Percentiles rank a stretch among this genome's conserved stretches.
Conservation (phyloP, 306 rosid genomes). For the Ochetophila trinervis region DNA sequence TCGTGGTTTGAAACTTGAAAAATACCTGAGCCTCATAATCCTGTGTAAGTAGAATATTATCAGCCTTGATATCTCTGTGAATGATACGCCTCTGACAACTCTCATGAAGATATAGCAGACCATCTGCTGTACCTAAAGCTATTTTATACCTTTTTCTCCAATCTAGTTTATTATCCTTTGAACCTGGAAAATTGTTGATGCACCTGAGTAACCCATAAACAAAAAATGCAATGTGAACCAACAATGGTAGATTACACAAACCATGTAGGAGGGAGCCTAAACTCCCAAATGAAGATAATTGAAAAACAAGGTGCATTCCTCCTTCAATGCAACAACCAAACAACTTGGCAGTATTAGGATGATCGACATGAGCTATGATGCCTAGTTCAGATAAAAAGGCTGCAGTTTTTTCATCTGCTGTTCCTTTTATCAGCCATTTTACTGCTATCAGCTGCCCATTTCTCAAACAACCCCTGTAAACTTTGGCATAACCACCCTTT, state of each 20-base stretch:
- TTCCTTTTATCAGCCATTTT: slow-evolving; percentile 57
- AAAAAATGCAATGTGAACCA: slow-evolving; percentile 8
- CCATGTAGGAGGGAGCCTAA: slow-evolving; percentile 77
- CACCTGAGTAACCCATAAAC: slow-evolving; percentile 11
- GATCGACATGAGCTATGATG: slow-evolving; percentile 64
- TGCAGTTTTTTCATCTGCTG: slow-evolving; percentile 51
- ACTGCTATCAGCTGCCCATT: slow-evolving; percentile 69
- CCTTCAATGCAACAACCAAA: slow-evolving; percentile 70
- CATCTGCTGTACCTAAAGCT: slow-evolving; percentile 62
- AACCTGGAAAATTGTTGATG: slow-evolving; percentile 36
- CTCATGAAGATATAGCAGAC: slow-evolving; percentile 79
- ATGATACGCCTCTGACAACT: slow-evolving; percentile 63
- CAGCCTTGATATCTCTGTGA: slow-evolving; percentile 81
- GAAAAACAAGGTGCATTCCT: slow-evolving; percentile 69
- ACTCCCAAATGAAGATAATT: slow-evolving; percentile 64
- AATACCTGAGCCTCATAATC: slow-evolving; percentile 81
- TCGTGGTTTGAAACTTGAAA: slow-evolving; percentile 13
- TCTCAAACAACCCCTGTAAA: slow-evolving; percentile 61
- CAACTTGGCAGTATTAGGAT: slow-evolving; percentile 70
- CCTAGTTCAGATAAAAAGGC: slow-evolving; percentile 71
- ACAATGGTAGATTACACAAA: slow-evolving; percentile 26
- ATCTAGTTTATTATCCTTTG: slow-evolving; percentile 36
- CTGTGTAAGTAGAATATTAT: slow-evolving; percentile 67
- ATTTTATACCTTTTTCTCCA: slow-evolving; percentile 77
- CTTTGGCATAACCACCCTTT: slow-evolving; percentile 74